Percentiles rank a stretch among this genome's conserved stretches.
Conservation (phyloP, 2,329 filamentous ascomycete genomes). For the Neurospora sp. region DNA sequence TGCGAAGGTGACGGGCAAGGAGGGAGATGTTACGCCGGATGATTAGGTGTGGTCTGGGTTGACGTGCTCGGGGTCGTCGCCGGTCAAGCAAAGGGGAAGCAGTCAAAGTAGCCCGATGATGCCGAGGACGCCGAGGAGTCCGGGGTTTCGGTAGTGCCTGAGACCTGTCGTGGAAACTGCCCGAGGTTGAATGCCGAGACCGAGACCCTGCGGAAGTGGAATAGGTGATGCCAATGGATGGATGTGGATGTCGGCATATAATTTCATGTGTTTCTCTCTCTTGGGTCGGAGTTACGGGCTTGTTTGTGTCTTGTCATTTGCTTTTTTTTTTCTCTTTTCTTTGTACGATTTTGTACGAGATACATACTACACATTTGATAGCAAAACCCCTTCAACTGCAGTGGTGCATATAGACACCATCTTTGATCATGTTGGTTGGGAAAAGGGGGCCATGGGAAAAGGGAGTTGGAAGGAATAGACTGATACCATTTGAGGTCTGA, state of each 20-base stretch:
- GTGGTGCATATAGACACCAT: not conserved
- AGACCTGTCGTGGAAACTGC: not conserved
- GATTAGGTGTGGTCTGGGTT: slow-evolving; percentile 19
- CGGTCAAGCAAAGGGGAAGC: not conserved
- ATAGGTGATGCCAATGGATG: not conserved
- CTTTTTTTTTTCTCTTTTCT: not conserved
- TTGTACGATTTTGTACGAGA: not conserved
- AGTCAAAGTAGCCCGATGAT: slow-evolving; percentile 1
- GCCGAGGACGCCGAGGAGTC: slow-evolving; percentile 3
- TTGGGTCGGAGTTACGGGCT: not conserved
- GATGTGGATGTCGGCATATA: not conserved
- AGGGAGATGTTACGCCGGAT: slow-evolving; percentile 17
- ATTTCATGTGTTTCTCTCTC: not conserved
- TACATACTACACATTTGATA: not conserved
- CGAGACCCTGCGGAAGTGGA: not conserved
- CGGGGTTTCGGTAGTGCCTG: slow-evolving; percentile 12
- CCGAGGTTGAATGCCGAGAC: not conserved
- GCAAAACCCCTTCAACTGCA: not conserved
- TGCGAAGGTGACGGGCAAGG: slow-evolving; percentile 25
- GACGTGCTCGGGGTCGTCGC: slow-evolving; percentile 12
- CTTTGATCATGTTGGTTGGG: not conserved
- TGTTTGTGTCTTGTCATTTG: not conserved
- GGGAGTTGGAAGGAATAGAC: not conserved
- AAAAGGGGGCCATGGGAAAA: not conserved
- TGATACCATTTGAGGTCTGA: slow-evolving; percentile 1